These are phyloP conservation scores for Ajuga reptans DNA, from an alignment of 305 asterid genomes.

Conservation along the genomic window DNA sequence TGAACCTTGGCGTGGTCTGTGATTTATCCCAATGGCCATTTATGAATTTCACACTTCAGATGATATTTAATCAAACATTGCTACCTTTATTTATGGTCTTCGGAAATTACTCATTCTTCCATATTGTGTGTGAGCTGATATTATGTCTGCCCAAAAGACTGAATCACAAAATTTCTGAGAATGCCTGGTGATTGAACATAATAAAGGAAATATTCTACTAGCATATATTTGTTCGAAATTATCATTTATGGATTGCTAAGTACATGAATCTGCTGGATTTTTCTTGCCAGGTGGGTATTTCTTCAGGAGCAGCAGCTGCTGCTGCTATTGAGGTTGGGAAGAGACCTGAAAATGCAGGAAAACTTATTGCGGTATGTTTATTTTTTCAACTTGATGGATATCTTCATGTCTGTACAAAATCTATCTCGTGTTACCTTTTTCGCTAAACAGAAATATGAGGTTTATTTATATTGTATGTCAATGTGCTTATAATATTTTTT, in stretches of 20 bases:
- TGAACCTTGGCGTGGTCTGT: not conserved
- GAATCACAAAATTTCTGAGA: not conserved
- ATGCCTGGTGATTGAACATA: not conserved
- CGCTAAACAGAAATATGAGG: not conserved
- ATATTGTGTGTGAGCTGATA: not conserved
- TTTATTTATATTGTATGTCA: not conserved
- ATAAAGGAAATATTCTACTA: not conserved
- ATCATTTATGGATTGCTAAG: not conserved
- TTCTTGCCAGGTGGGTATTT: constrained; percentile 73
- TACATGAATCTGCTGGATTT: constrained; percentile 10
- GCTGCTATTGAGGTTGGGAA: constrained; percentile 79
- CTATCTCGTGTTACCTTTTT: not conserved
- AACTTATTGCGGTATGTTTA: constrained; percentile 71
- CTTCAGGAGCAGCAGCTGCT: constrained; percentile 98
- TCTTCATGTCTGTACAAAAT: not conserved
- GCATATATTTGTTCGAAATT: not conserved
- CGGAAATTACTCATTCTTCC: not conserved
- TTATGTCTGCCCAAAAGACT: not conserved
- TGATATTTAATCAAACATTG: not conserved
- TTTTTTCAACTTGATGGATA: not conserved
- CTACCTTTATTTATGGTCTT: not conserved
- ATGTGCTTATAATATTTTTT: not conserved
- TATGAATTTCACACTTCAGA: not conserved
- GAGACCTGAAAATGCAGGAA: constrained; percentile 96
- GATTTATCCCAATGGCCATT: not conserved